phyloP scores from a whole-genome alignment of 2,329 filamentous ascomycete species.

The Cercospora sp. region DNA sequence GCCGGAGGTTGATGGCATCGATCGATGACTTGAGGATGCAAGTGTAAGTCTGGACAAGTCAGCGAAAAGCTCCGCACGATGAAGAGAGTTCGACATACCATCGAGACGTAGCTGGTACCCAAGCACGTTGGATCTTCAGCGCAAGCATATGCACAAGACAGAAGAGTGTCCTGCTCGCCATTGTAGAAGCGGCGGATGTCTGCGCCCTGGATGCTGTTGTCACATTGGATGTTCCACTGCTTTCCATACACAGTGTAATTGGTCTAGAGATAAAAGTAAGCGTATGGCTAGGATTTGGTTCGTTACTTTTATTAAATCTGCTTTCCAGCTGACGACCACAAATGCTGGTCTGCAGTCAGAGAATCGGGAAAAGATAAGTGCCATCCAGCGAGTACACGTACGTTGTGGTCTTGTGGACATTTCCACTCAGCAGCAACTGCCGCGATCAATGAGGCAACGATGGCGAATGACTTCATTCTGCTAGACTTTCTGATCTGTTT shows the following conservation, averaged over 20 bases:
- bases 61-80: neutral
- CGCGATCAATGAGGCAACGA: conserved; percentile 2
- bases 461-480: conserved; percentile 5
- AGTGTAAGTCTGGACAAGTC: neutral
- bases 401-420: conserved; percentile 7
- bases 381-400: neutral
- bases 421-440: conserved; percentile 6
- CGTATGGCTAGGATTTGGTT: neutral
- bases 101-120: conserved; percentile 11
- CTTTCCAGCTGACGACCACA: neutral
- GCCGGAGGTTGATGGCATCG: conserved; percentile 9
- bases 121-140: conserved; percentile 2
- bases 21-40: conserved; percentile 7
- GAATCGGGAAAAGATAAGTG: neutral
- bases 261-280: neutral
- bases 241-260: conserved; percentile 8
- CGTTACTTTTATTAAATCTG: neutral
- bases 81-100: neutral
- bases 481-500: neutral
- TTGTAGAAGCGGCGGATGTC: conserved; percentile 10
- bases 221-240: conserved; percentile 12
- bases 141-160: conserved; percentile 9
- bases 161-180: neutral
- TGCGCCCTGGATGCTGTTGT: conserved; percentile 10
- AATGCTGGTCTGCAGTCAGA: neutral